Evolutionary conservation across 2,329 filamentous ascomycete species (phyloP), one percentile per base, ranked within the genome.

Genomic region (Thielaviopsis musarum): DNA sequence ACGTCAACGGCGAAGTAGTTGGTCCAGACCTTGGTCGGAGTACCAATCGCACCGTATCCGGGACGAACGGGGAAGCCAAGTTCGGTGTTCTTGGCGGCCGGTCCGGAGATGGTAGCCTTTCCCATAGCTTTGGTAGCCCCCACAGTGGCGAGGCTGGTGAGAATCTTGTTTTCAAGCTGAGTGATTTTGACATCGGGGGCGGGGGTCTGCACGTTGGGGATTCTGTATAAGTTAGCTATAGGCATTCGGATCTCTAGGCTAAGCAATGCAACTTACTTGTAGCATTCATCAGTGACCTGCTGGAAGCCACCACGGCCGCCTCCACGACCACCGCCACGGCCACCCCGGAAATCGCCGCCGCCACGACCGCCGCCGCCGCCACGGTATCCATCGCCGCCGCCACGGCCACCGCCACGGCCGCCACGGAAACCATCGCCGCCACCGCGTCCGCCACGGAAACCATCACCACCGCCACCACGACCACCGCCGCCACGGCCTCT

Each of bases 1-100:
- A 76, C 63, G 6, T 70, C 65, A 54, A 82, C 60, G 1, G 68
- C 68, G 64, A 79, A 81, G 64, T 77, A 81, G 66, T 82, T 82
- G 4, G 77, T 70, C 76, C 77, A 81, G 0, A 82, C 68, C 1
- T 69, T 64, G 2, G 78, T 72, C 0, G 66, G 52, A 1, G 54
- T 66, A 3, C 79, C 79, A 5, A 63, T 64, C 2, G 66, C 71
- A 21, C 78, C 77, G 62, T 74, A 81, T 1, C 72, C 73, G 21
- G 79, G 79, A 2, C 79, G 73, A 7, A 66, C 59, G 2, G 78
- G 76, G 54, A 81, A 71, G 52, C 62, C 58, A 10, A 63, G 28
- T 26, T 59, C 63, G 17, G 62, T 15, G 7, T 58, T 13, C 17
- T 62, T 22, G 22, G 59, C 59, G 62, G 57, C 52, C 57, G 48